Evolutionary conservation across 768 basidiomycete genomes (phyloP).

Genomic region (Lactifluus pinguis): DNA sequence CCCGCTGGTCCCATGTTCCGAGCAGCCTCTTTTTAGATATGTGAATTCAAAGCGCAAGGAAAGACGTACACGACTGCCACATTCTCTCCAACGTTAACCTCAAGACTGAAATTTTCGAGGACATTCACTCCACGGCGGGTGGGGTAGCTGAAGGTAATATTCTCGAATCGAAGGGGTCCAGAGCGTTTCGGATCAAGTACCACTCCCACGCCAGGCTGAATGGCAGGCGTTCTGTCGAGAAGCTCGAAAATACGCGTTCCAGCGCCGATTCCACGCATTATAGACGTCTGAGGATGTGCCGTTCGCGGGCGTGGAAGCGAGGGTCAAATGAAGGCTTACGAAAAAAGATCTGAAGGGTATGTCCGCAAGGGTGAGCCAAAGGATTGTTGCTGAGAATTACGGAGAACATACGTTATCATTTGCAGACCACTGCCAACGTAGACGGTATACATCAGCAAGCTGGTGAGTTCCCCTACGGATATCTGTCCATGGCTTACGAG

Average conservation of each 20-base stretch:
- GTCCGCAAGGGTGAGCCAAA: not conserved
- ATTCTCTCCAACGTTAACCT: constrained; percentile 76
- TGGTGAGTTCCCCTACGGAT: constrained; percentile 86
- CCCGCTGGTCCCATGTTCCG: constrained; percentile 48
- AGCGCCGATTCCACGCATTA: constrained; percentile 96
- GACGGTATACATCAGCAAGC: constrained; percentile 81
- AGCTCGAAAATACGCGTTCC: constrained; percentile 92
- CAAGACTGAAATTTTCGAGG: constrained; percentile 73
- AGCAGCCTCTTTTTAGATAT: not conserved
- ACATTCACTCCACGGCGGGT: constrained; percentile 74
- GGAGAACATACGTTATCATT: constrained; percentile 57
- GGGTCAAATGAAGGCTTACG: constrained; percentile 26
- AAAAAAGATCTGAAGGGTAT: constrained; percentile 29
- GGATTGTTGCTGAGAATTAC: not conserved
- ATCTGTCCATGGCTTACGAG: constrained; percentile 84
- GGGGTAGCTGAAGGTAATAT: constrained; percentile 84
- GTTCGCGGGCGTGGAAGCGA: constrained; percentile 25
- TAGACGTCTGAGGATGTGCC: constrained; percentile 50
- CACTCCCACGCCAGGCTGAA: constrained; percentile 56
- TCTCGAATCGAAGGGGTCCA: constrained; percentile 72
- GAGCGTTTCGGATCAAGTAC: constrained; percentile 46
- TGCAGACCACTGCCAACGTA: constrained; percentile 78
- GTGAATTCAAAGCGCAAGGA: not conserved
- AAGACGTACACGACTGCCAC: constrained; percentile 83
- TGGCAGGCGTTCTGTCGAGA: constrained; percentile 68